Base-by-base conservation (phyloP, 2,329 filamentous ascomycete species). In the Colletotrichum sp. region DNA sequence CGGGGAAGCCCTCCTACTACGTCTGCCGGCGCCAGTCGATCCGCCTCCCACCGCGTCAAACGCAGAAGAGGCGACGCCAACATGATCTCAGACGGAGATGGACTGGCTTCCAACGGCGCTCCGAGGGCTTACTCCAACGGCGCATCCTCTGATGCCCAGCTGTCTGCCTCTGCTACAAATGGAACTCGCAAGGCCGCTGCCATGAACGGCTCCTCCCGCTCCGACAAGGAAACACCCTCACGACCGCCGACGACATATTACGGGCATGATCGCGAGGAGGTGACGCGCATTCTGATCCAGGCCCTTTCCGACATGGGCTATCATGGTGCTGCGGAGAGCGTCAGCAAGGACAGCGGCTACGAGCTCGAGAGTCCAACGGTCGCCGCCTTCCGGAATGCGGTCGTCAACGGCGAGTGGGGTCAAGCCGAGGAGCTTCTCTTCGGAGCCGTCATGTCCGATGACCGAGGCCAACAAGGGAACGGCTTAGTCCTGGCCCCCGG, bases 201-300 rank as follows among this genome's bases (percentile, higher is more conserved):
- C 18, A 24, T 70, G 57, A 79, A 79, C 30, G 78, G 78, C 39
- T 78, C 77, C 72, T 82, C 78, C 44, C 80, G 77, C 77, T 77
- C 66, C 39, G 71, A 55, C 57, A 76, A 72, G 75, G 83, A 83
- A 78, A 80, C 80, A 75, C 80, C 80, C 75, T 83, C 85, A 44
- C 82, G 82, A 69, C 39, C 18, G 57, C 72, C 69, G 44, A 75
- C 80, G 60, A 85, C 83, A 32, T 99, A 98, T 84, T 94, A 93
- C 81, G 96, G 96, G 21, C 96, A 99, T 82, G 92, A 97, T 82
- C 92, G 95, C 82, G 96, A 98, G 87, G 96, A 99, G 86, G 94
- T 99, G 60, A 98, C 96, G 7, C 90, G 97, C 70, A 94, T 99
- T 78, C 86, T 99, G 80, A 97, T 99, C 81, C 97, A 99, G 85